Base-by-base conservation (phyloP, 306 rosid species). In the Ormosia semicastrata region DNA sequence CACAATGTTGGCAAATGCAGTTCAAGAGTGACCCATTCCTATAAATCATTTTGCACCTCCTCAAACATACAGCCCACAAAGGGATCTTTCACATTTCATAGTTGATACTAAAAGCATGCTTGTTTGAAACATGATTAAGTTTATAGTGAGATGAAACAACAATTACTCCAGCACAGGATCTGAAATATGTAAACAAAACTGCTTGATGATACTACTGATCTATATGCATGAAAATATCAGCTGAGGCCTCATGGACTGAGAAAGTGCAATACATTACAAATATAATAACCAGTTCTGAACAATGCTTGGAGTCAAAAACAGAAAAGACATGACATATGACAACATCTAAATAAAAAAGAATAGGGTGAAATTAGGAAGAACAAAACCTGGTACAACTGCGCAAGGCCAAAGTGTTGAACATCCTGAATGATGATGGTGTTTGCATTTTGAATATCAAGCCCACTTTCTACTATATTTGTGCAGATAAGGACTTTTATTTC, bases 391-490 rank as follows among this genome's bases (percentile, higher is more conserved):
- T 93, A 95, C 84, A 95, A 78, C 79, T 95, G 98, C 46, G 99
- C 99, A 60, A 95, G 90, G 85, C 99, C 99, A 84, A 95, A 95
- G 46, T 90, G 98, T 85, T 95, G 99, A 87, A 95, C 93, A 83
- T 95, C 99, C 89, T 93, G 98, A 88, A 95, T 81, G 81, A 93
- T 89, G 86, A 95, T 95, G 88, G 99, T 93, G 85, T 95, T 95
- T 58, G 99, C 98, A 86, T 95, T 95, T 90, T 93, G 98, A 88
- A 95, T 95, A 81, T 95, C 99, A 80, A 93, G 98, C 81, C 99
- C 99, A 75, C 99, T 95, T 88, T 95, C 99, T 69, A 95, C 98
- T 78, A 95, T 93, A 75, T 89, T 95, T 44, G 97, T 95, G 88
- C 97, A 89, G 76, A 90, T 84, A 75, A 93, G 98, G 83, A 95